These are phyloP conservation scores for Penicillium hordei DNA, from an alignment of 2,329 filamentous ascomycete genomes.

Conservation along the genomic window DNA sequence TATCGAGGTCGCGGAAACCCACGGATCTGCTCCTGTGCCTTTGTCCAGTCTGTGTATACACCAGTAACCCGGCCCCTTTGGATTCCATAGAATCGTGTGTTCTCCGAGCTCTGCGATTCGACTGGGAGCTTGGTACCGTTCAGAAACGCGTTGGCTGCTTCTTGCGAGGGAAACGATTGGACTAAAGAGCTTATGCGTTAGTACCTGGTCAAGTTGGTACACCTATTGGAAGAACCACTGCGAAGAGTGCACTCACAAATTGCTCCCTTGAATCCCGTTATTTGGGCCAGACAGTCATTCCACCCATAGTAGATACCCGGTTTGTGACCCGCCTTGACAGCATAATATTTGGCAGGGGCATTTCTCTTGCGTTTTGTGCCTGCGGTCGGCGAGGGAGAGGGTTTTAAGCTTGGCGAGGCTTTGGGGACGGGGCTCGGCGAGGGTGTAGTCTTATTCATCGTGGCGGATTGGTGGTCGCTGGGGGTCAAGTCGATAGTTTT, in stretches of 20 bases:
- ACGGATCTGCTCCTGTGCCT: slow-evolving; percentile 70
- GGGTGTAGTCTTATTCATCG: slow-evolving; percentile 36
- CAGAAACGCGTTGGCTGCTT: slow-evolving; percentile 78
- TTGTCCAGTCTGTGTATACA: slow-evolving; percentile 66
- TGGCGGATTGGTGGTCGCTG: slow-evolving; percentile 8
- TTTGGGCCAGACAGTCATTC: slow-evolving; percentile 61
- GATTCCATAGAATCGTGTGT: slow-evolving; percentile 60
- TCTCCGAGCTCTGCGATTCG: slow-evolving; percentile 37
- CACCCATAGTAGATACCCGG: slow-evolving; percentile 66
- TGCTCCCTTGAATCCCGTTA: slow-evolving; percentile 64
- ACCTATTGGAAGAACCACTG: neutral
- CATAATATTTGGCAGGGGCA: slow-evolving; percentile 59
- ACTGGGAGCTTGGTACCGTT: slow-evolving; percentile 56
- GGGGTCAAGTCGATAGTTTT: neutral
- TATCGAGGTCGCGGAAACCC: slow-evolving; percentile 69
- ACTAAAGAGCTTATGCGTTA: slow-evolving; percentile 51
- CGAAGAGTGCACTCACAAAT: slow-evolving; percentile 58
- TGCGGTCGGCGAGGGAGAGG: slow-evolving; percentile 34
- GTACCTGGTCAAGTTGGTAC: neutral
- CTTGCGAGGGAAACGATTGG: slow-evolving; percentile 72
- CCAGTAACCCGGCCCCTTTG: slow-evolving; percentile 59
- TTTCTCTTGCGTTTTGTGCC: slow-evolving; percentile 59
- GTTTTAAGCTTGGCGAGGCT: slow-evolving; percentile 27
- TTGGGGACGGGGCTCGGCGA: slow-evolving; percentile 37
- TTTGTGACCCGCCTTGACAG: slow-evolving; percentile 59